phyloP scores from a whole-genome alignment of 2,329 filamentous ascomycete genomes.

The Allantophomopsis lycopodina region DNA sequence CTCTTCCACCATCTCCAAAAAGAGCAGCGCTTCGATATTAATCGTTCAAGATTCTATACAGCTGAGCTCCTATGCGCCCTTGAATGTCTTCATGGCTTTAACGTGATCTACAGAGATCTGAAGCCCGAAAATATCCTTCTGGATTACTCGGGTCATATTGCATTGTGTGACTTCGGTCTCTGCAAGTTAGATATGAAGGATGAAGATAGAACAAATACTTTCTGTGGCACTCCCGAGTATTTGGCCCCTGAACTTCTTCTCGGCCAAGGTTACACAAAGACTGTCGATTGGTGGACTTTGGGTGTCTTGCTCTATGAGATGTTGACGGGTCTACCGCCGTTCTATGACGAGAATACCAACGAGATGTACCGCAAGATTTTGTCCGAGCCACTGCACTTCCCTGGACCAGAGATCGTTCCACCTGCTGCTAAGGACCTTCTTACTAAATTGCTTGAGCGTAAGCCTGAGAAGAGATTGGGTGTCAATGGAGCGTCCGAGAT shows the following conservation, averaged over 20 bases:
- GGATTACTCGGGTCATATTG: constrained; percentile 91
- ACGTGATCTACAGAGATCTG: constrained; percentile 90
- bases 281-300: constrained; percentile 84
- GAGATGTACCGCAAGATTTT: constrained; percentile 98
- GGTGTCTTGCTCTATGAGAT: constrained; percentile 93
- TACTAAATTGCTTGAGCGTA: constrained; percentile 75
- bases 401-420: constrained; percentile 72
- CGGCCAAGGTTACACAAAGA: constrained; percentile 89
- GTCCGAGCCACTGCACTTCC: constrained; percentile 85
- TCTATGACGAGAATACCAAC: constrained; percentile 96
- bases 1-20: constrained; percentile 90
- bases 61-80: constrained; percentile 84
- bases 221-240: constrained; percentile 92
- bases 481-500: constrained; percentile 88
- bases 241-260: constrained; percentile 82
- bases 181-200: constrained; percentile 98
- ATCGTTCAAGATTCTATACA: constrained; percentile 86
- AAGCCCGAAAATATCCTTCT: constrained; percentile 84
- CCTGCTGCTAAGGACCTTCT: constrained; percentile 80
- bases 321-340: constrained; percentile 86
- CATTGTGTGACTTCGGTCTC: constrained; percentile 90
- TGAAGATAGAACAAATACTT: constrained; percentile 89
- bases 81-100: constrained; percentile 90
- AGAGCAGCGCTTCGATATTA: constrained; percentile 90
- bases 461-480: constrained; percentile 74